A percentile compares a stretch with the other conserved stretches of the same genome.
Evolutionary conservation across 1,139 yeast genomes (phyloP).

Genomic region (Protomyces pachydermus): DNA sequence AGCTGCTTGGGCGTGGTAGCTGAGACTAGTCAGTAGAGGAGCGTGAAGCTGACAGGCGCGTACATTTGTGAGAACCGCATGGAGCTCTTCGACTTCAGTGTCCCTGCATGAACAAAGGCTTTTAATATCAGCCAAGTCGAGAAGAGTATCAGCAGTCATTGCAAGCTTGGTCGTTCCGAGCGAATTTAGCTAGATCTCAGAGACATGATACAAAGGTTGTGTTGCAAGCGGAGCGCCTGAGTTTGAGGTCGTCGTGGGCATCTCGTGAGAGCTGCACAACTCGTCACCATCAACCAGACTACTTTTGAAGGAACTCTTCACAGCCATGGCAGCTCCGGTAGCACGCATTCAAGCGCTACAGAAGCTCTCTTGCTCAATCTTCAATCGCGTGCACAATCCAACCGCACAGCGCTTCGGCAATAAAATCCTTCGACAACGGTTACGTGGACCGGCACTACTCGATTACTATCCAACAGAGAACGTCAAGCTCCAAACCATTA

Average conservation of each 20-base stretch:
- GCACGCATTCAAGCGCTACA: constrained; percentile 32
- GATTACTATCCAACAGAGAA: constrained; percentile 33
- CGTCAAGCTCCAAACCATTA: constrained; percentile 28
- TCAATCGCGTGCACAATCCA: constrained; percentile 33
- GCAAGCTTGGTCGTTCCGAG: too few species aligned
- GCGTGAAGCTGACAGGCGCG: background rate
- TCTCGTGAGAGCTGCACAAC: too few species aligned
- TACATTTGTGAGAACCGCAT: background rate
- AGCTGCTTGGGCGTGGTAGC: background rate
- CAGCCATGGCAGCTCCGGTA: constrained; percentile 28
- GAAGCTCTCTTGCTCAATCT: constrained; percentile 31
- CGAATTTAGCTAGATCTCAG: too few species aligned
- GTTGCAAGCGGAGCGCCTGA: too few species aligned
- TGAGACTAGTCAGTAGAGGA: background rate
- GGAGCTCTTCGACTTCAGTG: background rate
- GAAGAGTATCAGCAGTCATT: background rate
- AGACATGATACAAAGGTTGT: too few species aligned
- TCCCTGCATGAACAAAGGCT: background rate
- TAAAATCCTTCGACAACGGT: constrained; percentile 33
- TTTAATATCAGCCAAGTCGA: background rate
- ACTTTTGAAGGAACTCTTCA: background rate
- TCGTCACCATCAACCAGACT: too few species aligned
- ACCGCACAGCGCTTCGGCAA: constrained; percentile 33
- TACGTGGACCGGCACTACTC: constrained; percentile 33
- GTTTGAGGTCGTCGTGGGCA: too few species aligned